Evolutionary conservation across 1,139 yeast genomes (phyloP), one percentile per base, ranked within the genome.

Genomic region (Schwanniomyces etchellsii): DNA sequence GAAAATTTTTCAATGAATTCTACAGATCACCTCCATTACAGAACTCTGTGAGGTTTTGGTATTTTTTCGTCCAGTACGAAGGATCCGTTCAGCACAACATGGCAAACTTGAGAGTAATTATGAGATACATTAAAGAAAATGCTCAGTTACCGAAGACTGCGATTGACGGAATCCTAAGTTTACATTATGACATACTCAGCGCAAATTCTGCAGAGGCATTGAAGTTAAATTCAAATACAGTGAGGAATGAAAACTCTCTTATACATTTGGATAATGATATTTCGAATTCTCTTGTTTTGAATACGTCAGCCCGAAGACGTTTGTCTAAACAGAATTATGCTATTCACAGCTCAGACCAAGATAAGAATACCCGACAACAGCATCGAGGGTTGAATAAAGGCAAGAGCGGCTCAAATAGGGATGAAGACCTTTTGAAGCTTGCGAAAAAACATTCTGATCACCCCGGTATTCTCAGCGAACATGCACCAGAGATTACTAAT

Each of bases 401-500:
- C 9, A 37, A 31, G 28, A 29, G 32, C 27, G 17, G 32, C 29
- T 16, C 24, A 5, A 38, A 30, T 20, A 41, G 34, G 14, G 50
- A 45, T 5, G 70, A 60, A 4, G 57, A 50, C 5, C 44, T 54
- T 4, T 41, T 64, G 32, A 67, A 60, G 36, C 40, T 60, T 14
- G 37, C 57, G 5, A 45, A 50, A 21, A 67, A 50, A 30, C 80
- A 77, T 35, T 65, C 67, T 38, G 83, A 80, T 0, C 83, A 78
- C 44, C 78, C 84, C 1, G 82, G 83, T 1, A 62, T 77, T 5
- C 41, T 49, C 2, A 48, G 60, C 3, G 76, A 74, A 3, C 68
- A 66, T 7, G 60, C 62, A 25, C 91, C 91, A 0, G 69, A 67
- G 22, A 59, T 79, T 16, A 65, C 74, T 3, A 79, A 78, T 43